These are phyloP conservation scores for Eugenia klotzschiana DNA, from an alignment of 441 rosid species.

Conservation along the genomic window DNA sequence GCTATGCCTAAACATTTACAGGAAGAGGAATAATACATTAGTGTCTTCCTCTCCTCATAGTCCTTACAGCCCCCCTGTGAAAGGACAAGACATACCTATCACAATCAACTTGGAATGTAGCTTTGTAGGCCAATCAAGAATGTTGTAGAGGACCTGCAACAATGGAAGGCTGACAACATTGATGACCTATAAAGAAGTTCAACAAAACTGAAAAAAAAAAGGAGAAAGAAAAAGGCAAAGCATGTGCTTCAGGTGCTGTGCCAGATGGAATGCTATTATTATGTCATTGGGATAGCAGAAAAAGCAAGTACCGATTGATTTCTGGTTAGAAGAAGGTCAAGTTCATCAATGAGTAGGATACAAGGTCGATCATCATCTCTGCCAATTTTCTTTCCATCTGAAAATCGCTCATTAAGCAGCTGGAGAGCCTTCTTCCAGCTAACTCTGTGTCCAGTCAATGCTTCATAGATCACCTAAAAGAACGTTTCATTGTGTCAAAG, in stretches of 20 bases:
- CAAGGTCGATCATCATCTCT: slow-evolving; percentile 63
- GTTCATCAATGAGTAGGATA: slow-evolving; percentile 90
- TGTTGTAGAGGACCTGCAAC: slow-evolving; percentile 64
- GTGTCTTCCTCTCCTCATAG: background rate
- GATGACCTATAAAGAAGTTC: background rate
- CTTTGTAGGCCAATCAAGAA: slow-evolving; percentile 94
- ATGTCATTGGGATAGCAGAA: background rate
- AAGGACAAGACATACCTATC: slow-evolving; percentile 29
- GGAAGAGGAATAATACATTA: background rate
- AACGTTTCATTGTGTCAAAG: background rate
- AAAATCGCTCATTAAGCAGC: slow-evolving; percentile 65
- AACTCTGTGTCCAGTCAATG: slow-evolving; percentile 81
- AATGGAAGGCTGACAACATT: slow-evolving; percentile 1
- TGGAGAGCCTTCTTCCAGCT: slow-evolving; percentile 88
- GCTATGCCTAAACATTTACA: slow-evolving; percentile 49
- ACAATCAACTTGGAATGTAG: slow-evolving; percentile 76
- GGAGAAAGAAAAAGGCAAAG: background rate
- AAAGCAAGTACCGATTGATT: slow-evolving; percentile 62
- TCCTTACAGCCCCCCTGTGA: background rate
- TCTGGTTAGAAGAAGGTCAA: slow-evolving; percentile 89
- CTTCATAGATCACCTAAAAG: slow-evolving; percentile 76
- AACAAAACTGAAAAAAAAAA: background rate
- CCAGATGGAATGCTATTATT: background rate
- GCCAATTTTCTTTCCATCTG: slow-evolving; percentile 45
- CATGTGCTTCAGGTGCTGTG: background rate